Evolutionary conservation across 192 early-diverging fungal species (phyloP).

Genomic region (Endogone sp.): DNA sequence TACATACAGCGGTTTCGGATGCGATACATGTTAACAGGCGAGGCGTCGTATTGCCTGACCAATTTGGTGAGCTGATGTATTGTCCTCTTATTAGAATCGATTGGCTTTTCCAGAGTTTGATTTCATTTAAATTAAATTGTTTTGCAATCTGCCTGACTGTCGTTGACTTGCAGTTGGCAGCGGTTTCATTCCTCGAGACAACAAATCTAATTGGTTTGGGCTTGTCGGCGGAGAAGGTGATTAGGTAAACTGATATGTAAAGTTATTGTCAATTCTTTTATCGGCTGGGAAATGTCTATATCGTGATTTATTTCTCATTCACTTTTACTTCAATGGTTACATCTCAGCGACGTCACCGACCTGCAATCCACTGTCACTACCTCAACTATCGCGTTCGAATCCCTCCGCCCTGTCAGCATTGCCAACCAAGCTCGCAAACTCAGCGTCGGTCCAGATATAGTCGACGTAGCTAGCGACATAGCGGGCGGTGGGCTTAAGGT

Average conservation of each 20-base stretch:
- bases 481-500: conserved; percentile 36
- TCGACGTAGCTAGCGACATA: conserved; percentile 22
- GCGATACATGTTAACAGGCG: conserved; percentile 28
- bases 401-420: conserved; percentile 25
- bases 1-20: conserved; percentile 44
- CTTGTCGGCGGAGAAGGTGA: conserved; percentile 36
- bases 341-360: conserved; percentile 14
- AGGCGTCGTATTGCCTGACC: conserved; percentile 45
- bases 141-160: neutral
- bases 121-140: neutral
- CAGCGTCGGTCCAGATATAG: conserved; percentile 31
- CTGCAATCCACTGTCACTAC: conserved; percentile 1
- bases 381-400: neutral
- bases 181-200: conserved; percentile 41
- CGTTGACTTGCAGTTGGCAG: conserved; percentile 30
- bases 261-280: too few species aligned
- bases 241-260: too few species aligned
- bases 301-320: too few species aligned
- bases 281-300: too few species aligned
- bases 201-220: conserved; percentile 40
- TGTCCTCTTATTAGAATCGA: neutral
- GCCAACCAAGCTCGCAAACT: conserved; percentile 20
- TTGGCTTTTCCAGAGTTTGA: neutral
- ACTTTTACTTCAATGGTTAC: neutral
- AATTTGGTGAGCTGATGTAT: conserved; percentile 36